These are phyloP conservation scores for Kwoniella sp. DNA, from an alignment of 768 basidiomycete species.

Conservation along the genomic window DNA sequence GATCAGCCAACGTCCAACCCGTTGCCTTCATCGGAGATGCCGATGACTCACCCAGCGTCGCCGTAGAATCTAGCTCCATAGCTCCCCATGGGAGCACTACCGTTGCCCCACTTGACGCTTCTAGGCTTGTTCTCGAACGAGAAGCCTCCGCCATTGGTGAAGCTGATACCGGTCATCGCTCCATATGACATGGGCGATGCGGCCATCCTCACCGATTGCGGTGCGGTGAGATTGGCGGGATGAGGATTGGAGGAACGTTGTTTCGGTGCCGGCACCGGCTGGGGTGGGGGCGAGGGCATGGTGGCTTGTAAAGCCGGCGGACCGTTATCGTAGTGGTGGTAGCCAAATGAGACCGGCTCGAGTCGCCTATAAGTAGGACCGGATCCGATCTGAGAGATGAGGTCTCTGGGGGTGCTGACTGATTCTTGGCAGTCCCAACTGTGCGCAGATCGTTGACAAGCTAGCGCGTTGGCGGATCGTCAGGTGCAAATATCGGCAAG, in stretches of 20 bases:
- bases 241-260: conserved; percentile 11
- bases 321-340: too few relatives aligned
- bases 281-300: conserved; percentile 30
- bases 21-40: background rate
- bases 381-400: too few relatives aligned
- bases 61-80: conserved; percentile 45
- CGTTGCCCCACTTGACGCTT: conserved; percentile 25
- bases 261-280: conserved; percentile 25
- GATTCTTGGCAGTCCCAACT: too few relatives aligned
- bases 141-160: conserved; percentile 39
- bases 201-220: conserved; percentile 13
- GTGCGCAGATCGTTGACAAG: too few relatives aligned
- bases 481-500: too few relatives aligned
- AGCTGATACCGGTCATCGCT: conserved; percentile 41
- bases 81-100: conserved; percentile 28
- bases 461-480: too few relatives aligned
- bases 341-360: too few relatives aligned
- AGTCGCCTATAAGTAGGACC: too few relatives aligned
- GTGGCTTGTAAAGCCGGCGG: too few relatives aligned
- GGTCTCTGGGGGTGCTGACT: too few relatives aligned
- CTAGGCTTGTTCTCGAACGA: conserved; percentile 29
- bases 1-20: background rate
- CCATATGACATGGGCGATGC: conserved; percentile 41
- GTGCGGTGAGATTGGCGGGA: conserved; percentile 6
- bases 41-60: conserved; percentile 30